Evolutionary conservation across 129 eudicot species (phyloP), one percentile per base, ranked within the genome.

Genomic region (Calendula officinalis): DNA sequence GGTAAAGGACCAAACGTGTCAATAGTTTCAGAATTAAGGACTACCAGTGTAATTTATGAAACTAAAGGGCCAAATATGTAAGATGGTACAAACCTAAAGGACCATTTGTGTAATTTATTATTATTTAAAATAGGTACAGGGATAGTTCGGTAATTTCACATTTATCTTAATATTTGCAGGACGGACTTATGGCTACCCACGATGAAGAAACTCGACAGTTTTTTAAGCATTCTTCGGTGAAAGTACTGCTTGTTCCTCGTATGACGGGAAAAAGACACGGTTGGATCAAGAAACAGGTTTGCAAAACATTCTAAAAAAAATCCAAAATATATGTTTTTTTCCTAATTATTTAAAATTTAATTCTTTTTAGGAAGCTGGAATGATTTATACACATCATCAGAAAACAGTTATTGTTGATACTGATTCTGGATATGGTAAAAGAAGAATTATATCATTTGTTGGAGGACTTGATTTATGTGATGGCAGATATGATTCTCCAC

Each of bases 151-250:
- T 30, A 39, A 39, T 43, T 37, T 36, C 15, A 34, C 30, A 44
- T 74, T 11, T 46, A n/a, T 39, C 3, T 49, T 5, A 41, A 43
- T 14, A 8, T 5, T 59, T 79, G 38, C 88, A 94, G 99, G 95
- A 94, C 71, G 99, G 99, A 49, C 66, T 89, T 49, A 94, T 94
- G 99, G 79, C 77, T 75, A 94, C 99, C 46, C 99, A 94, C 82
- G 99, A 92, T 76, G 99, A 92, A 78, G 99, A 92, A 70, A 92
- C 99, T 58, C 85, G 98, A n/a, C 84, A 84, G 16, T 91, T 76
- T 54, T 91, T 91, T 55, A 91, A 91, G 83, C 84, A 91, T 68
- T 91, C 98, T 40, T 91, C 98, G 3, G 98, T 91, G 60, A 91
- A 91, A 73, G 96, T 88, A 42, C 64, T 91, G 62, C 98, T 91